Evolutionary conservation across 2,329 filamentous ascomycete genomes (phyloP).

Genomic region (Penicillium griseofulvum): DNA sequence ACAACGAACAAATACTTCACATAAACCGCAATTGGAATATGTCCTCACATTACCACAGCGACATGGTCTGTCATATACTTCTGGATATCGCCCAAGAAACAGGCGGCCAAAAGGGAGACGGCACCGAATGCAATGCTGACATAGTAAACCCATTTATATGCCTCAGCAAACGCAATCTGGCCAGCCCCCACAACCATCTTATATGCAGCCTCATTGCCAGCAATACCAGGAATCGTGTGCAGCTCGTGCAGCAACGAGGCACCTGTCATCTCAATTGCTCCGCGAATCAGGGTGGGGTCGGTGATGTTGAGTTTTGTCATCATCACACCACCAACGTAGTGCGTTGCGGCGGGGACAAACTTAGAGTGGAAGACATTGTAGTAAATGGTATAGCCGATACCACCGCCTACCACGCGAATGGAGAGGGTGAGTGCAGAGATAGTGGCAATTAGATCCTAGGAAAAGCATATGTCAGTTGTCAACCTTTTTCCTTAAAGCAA

Average conservation of each 20-base stretch:
- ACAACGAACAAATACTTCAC: not conserved
- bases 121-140: constrained; percentile 61
- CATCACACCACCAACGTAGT: constrained; percentile 54
- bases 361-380: constrained; percentile 53
- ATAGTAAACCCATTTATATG: constrained; percentile 62
- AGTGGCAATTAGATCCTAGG: constrained; percentile 62
- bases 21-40: not conserved
- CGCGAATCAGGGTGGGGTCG: constrained; percentile 45
- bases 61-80: constrained; percentile 60
- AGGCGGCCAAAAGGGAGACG: constrained; percentile 55
- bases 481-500: not conserved
- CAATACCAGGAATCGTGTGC: constrained; percentile 52
- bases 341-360: constrained; percentile 45
- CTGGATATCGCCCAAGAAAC: constrained; percentile 59
- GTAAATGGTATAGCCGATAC: constrained; percentile 61
- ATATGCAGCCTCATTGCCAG: constrained; percentile 50
- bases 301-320: constrained; percentile 50
- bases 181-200: constrained; percentile 55
- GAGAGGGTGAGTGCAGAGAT: constrained; percentile 66
- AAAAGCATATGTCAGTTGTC: not conserved
- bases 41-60: constrained; percentile 48
- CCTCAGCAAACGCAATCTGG: constrained; percentile 56
- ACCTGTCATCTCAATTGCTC: constrained; percentile 55
- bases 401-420: constrained; percentile 67
- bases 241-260: constrained; percentile 53